These are phyloP conservation scores for Daldinia decipiens DNA, from an alignment of 495 filamentous ascomycete species.

Conservation along the genomic window DNA sequence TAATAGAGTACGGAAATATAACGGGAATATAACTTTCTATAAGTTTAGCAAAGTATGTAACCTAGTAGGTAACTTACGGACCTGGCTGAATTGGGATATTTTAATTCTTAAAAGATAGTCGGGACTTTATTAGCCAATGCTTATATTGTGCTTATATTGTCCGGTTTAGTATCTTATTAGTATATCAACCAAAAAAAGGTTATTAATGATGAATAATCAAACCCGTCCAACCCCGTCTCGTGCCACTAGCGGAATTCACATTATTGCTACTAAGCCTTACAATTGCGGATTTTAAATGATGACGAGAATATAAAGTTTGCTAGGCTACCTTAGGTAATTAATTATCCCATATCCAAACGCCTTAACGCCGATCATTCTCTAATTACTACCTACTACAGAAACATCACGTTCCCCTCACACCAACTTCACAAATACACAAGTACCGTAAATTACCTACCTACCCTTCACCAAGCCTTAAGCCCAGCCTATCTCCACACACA, in stretches of 20 bases:
- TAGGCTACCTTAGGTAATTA: neutral
- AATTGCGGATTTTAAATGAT: neutral
- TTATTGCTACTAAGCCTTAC: neutral
- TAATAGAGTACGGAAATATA: neutral
- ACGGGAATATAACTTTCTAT: neutral
- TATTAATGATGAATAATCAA: neutral
- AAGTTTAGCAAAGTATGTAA: too few species aligned
- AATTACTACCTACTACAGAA: neutral
- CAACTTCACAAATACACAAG: neutral
- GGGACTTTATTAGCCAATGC: neutral
- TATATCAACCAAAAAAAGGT: neutral
- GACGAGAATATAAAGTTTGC: neutral
- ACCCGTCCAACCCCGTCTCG: too few species aligned
- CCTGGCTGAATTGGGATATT: neutral
- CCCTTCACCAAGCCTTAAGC: neutral
- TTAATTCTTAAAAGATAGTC: neutral
- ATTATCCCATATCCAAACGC: neutral
- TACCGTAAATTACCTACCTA: neutral
- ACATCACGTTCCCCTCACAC: neutral
- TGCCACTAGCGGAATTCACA: neutral
- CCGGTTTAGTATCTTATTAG: constrained; percentile 1
- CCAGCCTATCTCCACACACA: constrained; percentile 7
- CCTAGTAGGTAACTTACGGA: neutral
- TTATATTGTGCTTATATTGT: neutral
- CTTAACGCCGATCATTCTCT: neutral